A percentile compares a stretch with the other conserved stretches of the same genome.
phyloP scores from a whole-genome alignment of 2,329 filamentous ascomycete genomes.

The Pseudonectria buxi region DNA sequence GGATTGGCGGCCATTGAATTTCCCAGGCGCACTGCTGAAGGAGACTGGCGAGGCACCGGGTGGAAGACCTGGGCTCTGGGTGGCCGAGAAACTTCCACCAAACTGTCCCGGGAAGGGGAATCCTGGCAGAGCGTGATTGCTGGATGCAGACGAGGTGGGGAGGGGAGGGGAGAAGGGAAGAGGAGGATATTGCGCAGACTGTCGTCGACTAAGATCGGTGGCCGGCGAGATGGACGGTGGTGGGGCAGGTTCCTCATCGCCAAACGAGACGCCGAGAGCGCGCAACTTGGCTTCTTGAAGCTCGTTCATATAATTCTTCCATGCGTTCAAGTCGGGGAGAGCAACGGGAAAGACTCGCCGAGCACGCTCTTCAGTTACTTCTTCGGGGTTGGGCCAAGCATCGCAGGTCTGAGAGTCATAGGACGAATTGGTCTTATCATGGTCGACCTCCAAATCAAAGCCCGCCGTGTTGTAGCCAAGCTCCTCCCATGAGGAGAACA shows the following conservation, averaged over 20 bases:
- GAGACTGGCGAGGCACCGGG: constrained; percentile 68
- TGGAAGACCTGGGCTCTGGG: constrained; percentile 56
- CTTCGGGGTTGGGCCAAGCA: constrained; percentile 58
- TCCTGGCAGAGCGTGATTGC: constrained; percentile 52
- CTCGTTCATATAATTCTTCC: constrained; percentile 72
- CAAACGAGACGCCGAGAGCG: constrained; percentile 79
- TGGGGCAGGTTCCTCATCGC: constrained; percentile 61
- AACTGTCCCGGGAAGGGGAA: constrained; percentile 54
- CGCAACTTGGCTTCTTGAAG: constrained; percentile 87
- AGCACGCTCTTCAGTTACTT: constrained; percentile 50
- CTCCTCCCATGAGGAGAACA: constrained; percentile 60
- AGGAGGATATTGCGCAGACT: constrained; percentile 67
- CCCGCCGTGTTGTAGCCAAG: constrained; percentile 63
- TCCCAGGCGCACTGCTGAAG: constrained; percentile 52
- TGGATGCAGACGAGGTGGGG: constrained; percentile 70
- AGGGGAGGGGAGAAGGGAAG: constrained; percentile 79
- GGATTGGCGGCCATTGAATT: constrained; percentile 65
- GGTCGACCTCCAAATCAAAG: constrained; percentile 56
- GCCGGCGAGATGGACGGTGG: constrained; percentile 59
- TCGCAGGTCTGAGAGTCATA: constrained; percentile 57
- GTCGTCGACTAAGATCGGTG: constrained; percentile 56
- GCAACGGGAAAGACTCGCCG: constrained; percentile 52
- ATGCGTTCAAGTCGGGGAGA: constrained; percentile 63
- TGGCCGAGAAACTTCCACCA: constrained; percentile 51
- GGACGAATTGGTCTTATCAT: constrained; percentile 29